Percentiles rank a stretch among this genome's conserved stretches.
Conservation (phyloP, 768 basidiomycete genomes). For the Boletus eberwhitei region DNA sequence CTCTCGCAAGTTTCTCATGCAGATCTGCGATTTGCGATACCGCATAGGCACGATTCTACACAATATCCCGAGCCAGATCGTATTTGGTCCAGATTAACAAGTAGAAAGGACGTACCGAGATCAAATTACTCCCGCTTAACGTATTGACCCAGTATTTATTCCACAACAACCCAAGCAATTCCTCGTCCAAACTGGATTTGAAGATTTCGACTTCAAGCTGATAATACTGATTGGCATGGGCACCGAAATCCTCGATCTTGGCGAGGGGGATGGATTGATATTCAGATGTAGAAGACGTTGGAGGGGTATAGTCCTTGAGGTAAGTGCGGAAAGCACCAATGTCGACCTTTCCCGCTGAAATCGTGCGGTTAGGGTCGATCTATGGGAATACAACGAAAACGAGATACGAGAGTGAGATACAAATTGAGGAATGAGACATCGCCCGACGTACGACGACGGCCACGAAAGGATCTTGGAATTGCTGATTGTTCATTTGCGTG, state of each 20-base stretch:
- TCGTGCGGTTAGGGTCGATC: conserved; percentile 98
- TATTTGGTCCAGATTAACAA: not conserved
- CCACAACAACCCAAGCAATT: conserved; percentile 88
- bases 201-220: conserved; percentile 92
- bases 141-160: conserved; percentile 99
- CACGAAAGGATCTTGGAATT: conserved; percentile 93
- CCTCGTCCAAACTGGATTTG: conserved; percentile 85
- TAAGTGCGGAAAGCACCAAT: conserved; percentile 99
- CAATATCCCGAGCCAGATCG: not conserved
- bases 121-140: conserved; percentile 85
- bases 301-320: conserved; percentile 91
- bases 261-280: conserved; percentile 95
- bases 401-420: not conserved
- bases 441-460: conserved; percentile 79
- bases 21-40: conserved; percentile 89
- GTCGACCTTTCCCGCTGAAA: conserved; percentile 97
- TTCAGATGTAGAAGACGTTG: conserved; percentile 64
- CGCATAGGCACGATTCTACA: conserved; percentile 89
- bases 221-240: conserved; percentile 96
- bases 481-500: conserved; percentile 94
- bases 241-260: conserved; percentile 99
- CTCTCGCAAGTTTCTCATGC: conserved; percentile 82
- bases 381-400: conserved; percentile 25
- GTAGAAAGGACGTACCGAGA: conserved; percentile 59
- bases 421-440: not conserved